Evolutionary conservation across 2,329 filamentous ascomycete species (phyloP).

Genomic region (Ophiosphaerella herpotricha): DNA sequence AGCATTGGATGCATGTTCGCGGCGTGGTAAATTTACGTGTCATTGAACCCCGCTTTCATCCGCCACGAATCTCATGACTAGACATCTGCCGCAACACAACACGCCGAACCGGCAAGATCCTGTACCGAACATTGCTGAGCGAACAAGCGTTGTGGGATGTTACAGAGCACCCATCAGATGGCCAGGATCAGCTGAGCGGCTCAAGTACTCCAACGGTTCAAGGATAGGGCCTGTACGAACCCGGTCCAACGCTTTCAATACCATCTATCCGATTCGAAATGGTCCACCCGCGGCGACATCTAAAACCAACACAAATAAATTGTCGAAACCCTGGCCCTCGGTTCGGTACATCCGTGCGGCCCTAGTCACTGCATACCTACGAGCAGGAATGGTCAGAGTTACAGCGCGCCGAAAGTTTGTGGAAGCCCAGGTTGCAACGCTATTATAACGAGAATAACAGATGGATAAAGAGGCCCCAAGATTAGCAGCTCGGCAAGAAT

Average conservation of each 20-base stretch:
- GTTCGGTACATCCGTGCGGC: constrained; percentile 1
- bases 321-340: constrained; percentile 2
- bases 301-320: not conserved
- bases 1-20: not conserved
- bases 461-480: constrained; percentile 11
- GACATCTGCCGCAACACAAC: no score
- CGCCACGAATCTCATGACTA: no score
- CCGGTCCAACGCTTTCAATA: not conserved
- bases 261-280: constrained; percentile 1
- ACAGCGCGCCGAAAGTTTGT: not conserved
- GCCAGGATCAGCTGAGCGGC: no score
- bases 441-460: not conserved
- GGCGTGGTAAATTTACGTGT: not conserved
- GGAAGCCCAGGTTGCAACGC: constrained; percentile 19
- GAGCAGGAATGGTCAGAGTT: not conserved
- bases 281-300: constrained; percentile 1
- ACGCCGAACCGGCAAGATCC: no score
- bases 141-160: no score
- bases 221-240: no score
- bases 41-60: constrained; percentile 4
- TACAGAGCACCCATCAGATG: no score
- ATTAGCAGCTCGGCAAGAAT: constrained; percentile 2
- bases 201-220: no score
- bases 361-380: not conserved
- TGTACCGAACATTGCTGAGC: no score